phyloP scores from a whole-genome alignment of 768 basidiomycete genomes.

The Auriscalpium orientale region DNA sequence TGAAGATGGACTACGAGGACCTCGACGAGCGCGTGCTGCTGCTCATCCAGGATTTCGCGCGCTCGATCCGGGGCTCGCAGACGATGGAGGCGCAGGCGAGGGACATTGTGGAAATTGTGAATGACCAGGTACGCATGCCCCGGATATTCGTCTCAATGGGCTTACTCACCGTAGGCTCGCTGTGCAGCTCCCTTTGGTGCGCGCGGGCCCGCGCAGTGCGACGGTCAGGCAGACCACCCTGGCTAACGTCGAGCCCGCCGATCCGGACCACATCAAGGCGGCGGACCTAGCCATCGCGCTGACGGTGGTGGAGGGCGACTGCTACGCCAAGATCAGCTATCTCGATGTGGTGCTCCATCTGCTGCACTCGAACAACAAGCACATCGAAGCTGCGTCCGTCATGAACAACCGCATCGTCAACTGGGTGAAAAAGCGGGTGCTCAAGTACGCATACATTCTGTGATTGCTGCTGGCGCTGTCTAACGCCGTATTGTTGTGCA shows the following conservation, averaged over 20 bases:
- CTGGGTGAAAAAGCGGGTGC: slow-evolving; percentile 15
- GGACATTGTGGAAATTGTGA: slow-evolving; percentile 2
- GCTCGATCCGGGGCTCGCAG: slow-evolving; percentile 1
- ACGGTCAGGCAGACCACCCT: not conserved
- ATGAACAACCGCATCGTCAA: slow-evolving; percentile 31
- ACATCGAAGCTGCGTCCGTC: slow-evolving; percentile 26
- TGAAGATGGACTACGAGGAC: not conserved
- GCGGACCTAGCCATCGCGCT: slow-evolving; percentile 36
- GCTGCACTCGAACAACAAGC: slow-evolving; percentile 23
- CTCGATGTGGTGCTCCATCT: slow-evolving; percentile 38
- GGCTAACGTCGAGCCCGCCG: not conserved
- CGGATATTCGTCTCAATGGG: no score
- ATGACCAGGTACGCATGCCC: slow-evolving; percentile 5
- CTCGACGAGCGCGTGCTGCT: slow-evolving; percentile 22
- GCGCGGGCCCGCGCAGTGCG: no score
- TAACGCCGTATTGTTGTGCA: slow-evolving; percentile 1
- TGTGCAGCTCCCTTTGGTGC: no score
- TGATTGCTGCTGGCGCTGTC: slow-evolving; percentile 20
- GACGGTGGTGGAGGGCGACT: slow-evolving; percentile 37
- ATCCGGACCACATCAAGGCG: slow-evolving; percentile 28
- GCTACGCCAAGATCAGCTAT: slow-evolving; percentile 30
- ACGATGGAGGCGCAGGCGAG: not conserved
- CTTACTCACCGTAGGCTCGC: no score
- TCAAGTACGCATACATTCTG: not conserved
- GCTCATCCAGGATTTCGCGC: slow-evolving; percentile 8